phyloP scores from a whole-genome alignment of 345 rosid genomes.

The Pugionium cornutum region DNA sequence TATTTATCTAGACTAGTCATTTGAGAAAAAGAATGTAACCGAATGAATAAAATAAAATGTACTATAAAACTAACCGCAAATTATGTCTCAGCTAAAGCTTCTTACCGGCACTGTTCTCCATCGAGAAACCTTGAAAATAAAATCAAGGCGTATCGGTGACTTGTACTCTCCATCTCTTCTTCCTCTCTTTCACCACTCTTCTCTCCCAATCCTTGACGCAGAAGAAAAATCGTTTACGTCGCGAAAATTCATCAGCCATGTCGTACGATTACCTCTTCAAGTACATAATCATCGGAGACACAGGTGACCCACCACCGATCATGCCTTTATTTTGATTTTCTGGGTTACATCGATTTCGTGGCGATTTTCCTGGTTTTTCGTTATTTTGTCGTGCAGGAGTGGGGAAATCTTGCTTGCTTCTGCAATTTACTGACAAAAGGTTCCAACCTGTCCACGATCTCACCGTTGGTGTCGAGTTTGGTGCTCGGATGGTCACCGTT shows the following conservation, averaged over 20 bases:
- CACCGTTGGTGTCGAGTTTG: conserved; percentile 74
- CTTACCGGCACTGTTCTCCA: not conserved
- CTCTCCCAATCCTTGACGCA: conserved; percentile 6
- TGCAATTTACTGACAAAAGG: conserved; percentile 73
- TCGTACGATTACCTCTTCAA: conserved; percentile 78
- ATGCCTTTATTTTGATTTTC: not conserved
- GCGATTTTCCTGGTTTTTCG: conserved; percentile 16
- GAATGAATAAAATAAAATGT: no score
- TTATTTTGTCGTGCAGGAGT: conserved; percentile 45
- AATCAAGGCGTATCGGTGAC: conserved; percentile 35
- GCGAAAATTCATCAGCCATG: conserved; percentile 41
- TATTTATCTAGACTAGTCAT: no score
- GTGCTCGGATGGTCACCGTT: conserved; percentile 68
- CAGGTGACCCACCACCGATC: conserved; percentile 44
- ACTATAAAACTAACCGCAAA: no score
- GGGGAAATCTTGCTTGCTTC: conserved; percentile 65
- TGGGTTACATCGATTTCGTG: conserved; percentile 14
- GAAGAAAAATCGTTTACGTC: not conserved
- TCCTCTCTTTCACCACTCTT: conserved; percentile 27
- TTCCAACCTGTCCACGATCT: conserved; percentile 79
- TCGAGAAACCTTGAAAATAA: conserved; percentile 35
- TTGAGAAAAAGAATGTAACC: no score
- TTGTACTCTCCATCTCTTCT: conserved; percentile 37
- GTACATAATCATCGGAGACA: conserved; percentile 78
- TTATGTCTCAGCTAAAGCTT: no score